Base-by-base conservation (phyloP, 768 basidiomycete genomes). In the Xerocomellus amylosporus region DNA sequence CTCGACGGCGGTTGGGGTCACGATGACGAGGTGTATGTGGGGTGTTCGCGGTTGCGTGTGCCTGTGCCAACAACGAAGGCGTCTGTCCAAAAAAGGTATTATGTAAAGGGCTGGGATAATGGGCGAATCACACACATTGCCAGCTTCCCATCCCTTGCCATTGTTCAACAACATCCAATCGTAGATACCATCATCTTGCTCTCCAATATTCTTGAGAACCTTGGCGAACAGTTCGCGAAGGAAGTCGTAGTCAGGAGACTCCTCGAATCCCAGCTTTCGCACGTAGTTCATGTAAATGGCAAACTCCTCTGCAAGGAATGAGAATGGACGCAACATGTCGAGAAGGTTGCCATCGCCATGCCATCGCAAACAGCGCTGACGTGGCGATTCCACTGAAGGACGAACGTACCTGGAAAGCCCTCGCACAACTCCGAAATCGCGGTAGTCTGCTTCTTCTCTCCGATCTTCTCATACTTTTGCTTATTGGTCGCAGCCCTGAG, bases 381-480 rank as follows among this genome's bases (percentile, higher is more conserved):
- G 47, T 13, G 36, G n/a, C 30, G 41, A 26, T 28, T 28, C 51
- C 26, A 51, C 40, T 42, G 33, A 44, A 46, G 22, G 34, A 55
- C 28, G 22, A 49, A 37, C 75, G 82, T 65, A 58, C 94, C 93
- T 58, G 97, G 96, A 76, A 96, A 98, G 31, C 95, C 93, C 67
- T 99, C 96, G 63, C 94, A 96, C 33, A 99, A 76, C 70, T 99
- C 96, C 24, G 83, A 77, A 63, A 99, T 98, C 8, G 84, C 79
- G 15, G 96, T 97, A 8, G 83, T 88, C 73, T 98, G 96, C 75
- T 93, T 99, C 82, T 98, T 98, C 77, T 97, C 97, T 45, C 96
- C 97, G 62, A 99, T 99, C 78, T 98, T 98, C 75, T 99, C 97
- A 70, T 99, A 99, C 76, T 98, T 98, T 72, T 98, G 96, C 76